A percentile compares a stretch with the other conserved stretches of the same genome.
These are phyloP conservation scores for Exophiala sideris DNA, from an alignment of 2,329 filamentous ascomycete species.

Conservation along the genomic window DNA sequence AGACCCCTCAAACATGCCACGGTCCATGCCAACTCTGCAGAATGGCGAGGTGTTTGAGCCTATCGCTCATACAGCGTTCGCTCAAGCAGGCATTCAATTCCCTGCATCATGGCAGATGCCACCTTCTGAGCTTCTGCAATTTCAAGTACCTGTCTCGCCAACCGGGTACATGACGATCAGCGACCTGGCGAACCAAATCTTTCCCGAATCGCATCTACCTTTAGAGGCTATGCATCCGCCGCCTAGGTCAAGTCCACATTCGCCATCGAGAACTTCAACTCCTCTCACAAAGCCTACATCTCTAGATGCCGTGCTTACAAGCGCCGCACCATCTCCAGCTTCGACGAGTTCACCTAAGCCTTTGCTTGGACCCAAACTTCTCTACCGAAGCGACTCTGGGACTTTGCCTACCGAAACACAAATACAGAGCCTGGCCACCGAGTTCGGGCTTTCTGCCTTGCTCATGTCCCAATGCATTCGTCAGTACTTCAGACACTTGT, in stretches of 20 bases:
- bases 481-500: conserved; percentile 28
- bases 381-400: conserved; percentile 27
- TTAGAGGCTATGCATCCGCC: neutral
- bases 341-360: conserved; percentile 26
- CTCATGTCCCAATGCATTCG: conserved; percentile 29
- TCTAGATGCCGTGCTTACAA: conserved; percentile 21
- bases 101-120: conserved; percentile 28
- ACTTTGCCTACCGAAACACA: conserved; percentile 18
- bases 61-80: conserved; percentile 22
- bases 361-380: conserved; percentile 20
- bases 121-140: conserved; percentile 24
- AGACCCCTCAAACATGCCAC: conserved; percentile 19
- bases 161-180: conserved; percentile 27
- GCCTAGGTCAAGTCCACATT: conserved; percentile 9
- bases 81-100: conserved; percentile 25
- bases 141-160: conserved; percentile 24
- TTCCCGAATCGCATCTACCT: conserved; percentile 17
- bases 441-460: conserved; percentile 26
- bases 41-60: conserved; percentile 23
- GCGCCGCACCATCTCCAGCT: conserved; percentile 13
- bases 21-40: conserved; percentile 23
- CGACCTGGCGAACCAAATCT: conserved; percentile 29
- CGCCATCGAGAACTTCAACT: conserved; percentile 17
- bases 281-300: conserved; percentile 21
- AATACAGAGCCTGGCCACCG: conserved; percentile 22